phyloP scores from a whole-genome alignment of 2,329 filamentous ascomycete species.

The Pseudogymnoascus sp. region DNA sequence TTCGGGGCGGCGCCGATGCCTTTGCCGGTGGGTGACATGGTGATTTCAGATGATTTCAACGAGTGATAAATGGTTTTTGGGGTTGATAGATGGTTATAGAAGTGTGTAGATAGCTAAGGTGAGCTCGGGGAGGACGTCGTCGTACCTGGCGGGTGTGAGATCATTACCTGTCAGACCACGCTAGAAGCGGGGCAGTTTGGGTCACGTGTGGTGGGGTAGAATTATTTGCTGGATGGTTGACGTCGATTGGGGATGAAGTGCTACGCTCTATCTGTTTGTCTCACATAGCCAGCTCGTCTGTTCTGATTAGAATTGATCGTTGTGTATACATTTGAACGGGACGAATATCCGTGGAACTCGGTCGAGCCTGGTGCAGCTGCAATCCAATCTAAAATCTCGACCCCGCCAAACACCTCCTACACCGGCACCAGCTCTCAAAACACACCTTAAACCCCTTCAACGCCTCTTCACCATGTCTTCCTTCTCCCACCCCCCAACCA shows the following conservation, averaged over 20 bases:
- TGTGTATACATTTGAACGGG: background rate
- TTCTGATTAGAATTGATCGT: background rate
- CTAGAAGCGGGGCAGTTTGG: background rate
- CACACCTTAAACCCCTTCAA: background rate
- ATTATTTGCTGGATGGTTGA: background rate
- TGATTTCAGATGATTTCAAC: background rate
- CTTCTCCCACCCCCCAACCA: constrained; percentile 15
- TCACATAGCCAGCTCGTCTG: background rate
- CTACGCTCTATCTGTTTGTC: background rate
- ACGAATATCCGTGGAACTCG: background rate
- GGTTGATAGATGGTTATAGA: background rate
- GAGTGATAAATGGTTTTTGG: background rate
- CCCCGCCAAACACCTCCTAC: background rate
- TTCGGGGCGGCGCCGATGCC: constrained; percentile 53
- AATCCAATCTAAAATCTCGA: background rate
- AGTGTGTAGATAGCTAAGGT: background rate
- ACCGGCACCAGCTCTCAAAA: background rate
- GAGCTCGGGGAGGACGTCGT: background rate
- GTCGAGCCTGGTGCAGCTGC: background rate
- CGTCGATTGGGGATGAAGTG: background rate
- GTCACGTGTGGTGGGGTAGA: constrained; percentile 4
- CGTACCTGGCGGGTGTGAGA: constrained; percentile 3
- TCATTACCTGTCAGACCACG: constrained; percentile 1
- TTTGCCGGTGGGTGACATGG: constrained; percentile 32
- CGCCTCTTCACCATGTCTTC: background rate